Evolutionary conservation across 257 asterid genomes (phyloP), one percentile per base, ranked within the genome.

Genomic region (Petunia secreta): DNA sequence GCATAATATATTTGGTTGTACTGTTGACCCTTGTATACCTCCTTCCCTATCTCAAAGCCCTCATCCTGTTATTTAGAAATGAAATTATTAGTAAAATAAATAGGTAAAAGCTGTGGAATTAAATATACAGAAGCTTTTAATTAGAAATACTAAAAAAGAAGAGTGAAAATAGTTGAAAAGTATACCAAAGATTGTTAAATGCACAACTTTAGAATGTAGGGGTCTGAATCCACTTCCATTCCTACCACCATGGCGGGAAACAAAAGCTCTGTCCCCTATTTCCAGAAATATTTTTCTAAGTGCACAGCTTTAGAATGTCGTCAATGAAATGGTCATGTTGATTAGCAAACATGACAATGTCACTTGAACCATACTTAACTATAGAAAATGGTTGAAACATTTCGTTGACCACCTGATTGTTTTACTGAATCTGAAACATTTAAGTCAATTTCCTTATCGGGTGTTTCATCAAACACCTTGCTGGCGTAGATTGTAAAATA

Each of bases 1-100:
- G 97, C 91, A 81, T 84, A 94, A 89, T 96, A 94, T 50, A 96
- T 90, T 75, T 94, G 99, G 87, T 98, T 96, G 89, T 92, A 94
- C 80, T 96, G 99, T 80, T 96, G 99, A 79, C 99, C 99, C 85
- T 85, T 89, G 88, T 94, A 96, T 84, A 87, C 84, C 88, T 92
- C 96, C 86, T 87, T 92, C 75, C 86, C 88, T 66, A 92, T 92
- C 89, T 80, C 87, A 89, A 96, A 94, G 65, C 84, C 75, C 78
- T 87, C 95, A 79, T 92, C 98, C 99, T 96, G 86, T 25, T 25
- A 39, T 64, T 38, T 53, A 59, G 25, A 25, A 25, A 25, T 25
- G 25, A 25, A 25, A 25, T 15, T 8, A 11, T 25, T 36, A 50
- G 44, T 84, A 78, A 10, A 57, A 43, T 8, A 46, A 76, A 40